Percentiles rank a stretch among this genome's conserved stretches.
Conservation (phyloP, 73 alveolate genomes). For the Breviolum minutum region DNA sequence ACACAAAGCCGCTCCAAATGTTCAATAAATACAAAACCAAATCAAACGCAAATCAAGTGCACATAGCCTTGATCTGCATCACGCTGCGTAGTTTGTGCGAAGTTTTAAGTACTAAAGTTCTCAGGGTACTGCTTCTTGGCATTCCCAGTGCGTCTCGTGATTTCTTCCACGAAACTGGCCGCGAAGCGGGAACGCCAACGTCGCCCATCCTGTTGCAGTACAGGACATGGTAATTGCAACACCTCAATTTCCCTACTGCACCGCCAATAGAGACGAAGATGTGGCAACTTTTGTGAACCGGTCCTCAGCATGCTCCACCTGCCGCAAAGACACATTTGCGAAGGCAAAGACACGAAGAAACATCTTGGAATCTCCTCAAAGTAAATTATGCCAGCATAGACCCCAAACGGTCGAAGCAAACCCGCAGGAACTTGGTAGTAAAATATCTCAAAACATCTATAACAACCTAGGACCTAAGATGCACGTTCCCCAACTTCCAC, state of each 20-base stretch:
- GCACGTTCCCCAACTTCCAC: background rate
- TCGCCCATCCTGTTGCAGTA: slow-evolving; percentile 73
- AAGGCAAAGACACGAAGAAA: too few species aligned
- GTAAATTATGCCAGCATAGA: background rate
- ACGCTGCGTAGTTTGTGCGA: too few species aligned
- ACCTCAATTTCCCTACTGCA: background rate
- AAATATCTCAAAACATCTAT: too few species aligned
- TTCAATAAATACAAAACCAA: background rate
- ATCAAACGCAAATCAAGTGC: background rate
- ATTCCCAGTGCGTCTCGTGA: slow-evolving; percentile 80
- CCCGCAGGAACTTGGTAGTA: background rate
- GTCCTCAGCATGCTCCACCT: slow-evolving; percentile 93
- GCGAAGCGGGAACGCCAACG: slow-evolving; percentile 92
- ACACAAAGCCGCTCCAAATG: background rate
- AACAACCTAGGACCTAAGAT: background rate
- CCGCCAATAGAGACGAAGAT: too few species aligned
- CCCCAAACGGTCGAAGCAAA: background rate
- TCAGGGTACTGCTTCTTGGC: slow-evolving; percentile 38
- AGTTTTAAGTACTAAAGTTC: background rate
- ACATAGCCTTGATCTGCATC: background rate
- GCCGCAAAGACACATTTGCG: background rate
- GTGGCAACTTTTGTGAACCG: too few species aligned
- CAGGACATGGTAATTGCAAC: background rate
- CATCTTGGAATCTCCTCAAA: background rate
- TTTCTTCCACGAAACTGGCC: slow-evolving; percentile 81